These are phyloP conservation scores for Trypethelium eluteriae DNA, from an alignment of 495 filamentous ascomycete species.

Conservation along the genomic window DNA sequence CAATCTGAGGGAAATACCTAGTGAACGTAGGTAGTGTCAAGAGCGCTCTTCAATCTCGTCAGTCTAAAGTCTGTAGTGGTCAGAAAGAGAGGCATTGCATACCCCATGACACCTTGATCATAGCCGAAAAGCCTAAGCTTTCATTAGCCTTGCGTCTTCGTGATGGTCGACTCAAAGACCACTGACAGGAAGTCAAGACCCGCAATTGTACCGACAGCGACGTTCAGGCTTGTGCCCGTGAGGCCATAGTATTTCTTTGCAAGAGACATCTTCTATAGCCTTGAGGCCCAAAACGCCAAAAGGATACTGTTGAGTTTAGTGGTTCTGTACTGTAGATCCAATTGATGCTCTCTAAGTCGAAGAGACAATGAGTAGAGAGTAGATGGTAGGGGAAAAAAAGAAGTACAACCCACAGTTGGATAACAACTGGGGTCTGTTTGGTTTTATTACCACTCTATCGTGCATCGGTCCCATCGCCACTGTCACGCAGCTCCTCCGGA, in stretches of 20 bases:
- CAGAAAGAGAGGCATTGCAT: not conserved
- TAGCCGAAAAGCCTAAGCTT: constrained; percentile 23
- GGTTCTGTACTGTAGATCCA: too few relatives aligned
- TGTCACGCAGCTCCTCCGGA: too few relatives aligned
- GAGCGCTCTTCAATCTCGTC: constrained; percentile 17
- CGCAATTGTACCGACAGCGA: constrained; percentile 56
- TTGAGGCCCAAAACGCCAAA: too few relatives aligned
- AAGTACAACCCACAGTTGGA: not conserved
- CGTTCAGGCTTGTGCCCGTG: constrained; percentile 52
- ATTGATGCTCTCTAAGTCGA: not conserved
- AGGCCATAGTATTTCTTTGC: constrained; percentile 50
- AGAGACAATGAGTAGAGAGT: not conserved
- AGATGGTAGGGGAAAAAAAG: not conserved
- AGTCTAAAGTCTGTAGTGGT: not conserved
- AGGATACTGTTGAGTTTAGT: too few relatives aligned
- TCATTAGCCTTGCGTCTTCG: not conserved
- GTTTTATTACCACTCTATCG: not conserved
- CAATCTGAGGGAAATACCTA: constrained; percentile 21
- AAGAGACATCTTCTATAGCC: constrained; percentile 1
- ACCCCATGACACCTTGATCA: constrained; percentile 26
- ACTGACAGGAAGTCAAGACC: constrained; percentile 56
- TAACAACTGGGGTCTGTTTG: not conserved
- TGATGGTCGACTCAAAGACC: too few relatives aligned
- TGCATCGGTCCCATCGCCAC: too few relatives aligned
- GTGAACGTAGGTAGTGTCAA: constrained; percentile 21